These are phyloP conservation scores for Boletus vinaceobasis DNA, from an alignment of 768 basidiomycete species.

Conservation along the genomic window DNA sequence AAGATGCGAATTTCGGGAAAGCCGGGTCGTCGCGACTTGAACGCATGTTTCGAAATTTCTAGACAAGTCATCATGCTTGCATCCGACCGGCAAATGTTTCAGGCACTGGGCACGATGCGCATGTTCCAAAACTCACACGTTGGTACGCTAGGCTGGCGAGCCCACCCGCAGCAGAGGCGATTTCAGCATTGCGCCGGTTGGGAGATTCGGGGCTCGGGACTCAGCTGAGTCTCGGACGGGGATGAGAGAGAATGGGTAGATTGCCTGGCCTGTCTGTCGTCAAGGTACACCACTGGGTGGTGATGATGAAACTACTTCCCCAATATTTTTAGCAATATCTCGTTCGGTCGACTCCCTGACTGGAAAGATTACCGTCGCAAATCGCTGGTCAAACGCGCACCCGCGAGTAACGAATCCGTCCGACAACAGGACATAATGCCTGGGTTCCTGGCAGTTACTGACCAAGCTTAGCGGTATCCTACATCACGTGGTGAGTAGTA, in stretches of 20 bases:
- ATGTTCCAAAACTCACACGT: background rate
- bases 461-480: background rate
- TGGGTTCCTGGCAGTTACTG: background rate
- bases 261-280: no score
- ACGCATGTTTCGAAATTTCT: conserved; percentile 10
- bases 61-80: background rate
- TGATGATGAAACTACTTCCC: background rate
- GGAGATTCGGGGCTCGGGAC: background rate
- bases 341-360: background rate
- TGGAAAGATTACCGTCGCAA: background rate
- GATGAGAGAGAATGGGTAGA: background rate
- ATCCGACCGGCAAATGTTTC: conserved; percentile 3
- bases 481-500: conserved; percentile 2
- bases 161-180: background rate
- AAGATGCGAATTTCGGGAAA: background rate
- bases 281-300: background rate
- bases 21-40: background rate
- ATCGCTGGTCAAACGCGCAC: background rate
- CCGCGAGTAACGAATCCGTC: background rate
- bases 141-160: background rate
- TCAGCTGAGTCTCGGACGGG: background rate
- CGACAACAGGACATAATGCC: background rate
- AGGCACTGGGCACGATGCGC: background rate
- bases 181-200: background rate
- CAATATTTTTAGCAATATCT: background rate